These are phyloP conservation scores for Oryza punctata DNA, from an alignment of 176 grass and related monocot species.

Conservation along the genomic window DNA sequence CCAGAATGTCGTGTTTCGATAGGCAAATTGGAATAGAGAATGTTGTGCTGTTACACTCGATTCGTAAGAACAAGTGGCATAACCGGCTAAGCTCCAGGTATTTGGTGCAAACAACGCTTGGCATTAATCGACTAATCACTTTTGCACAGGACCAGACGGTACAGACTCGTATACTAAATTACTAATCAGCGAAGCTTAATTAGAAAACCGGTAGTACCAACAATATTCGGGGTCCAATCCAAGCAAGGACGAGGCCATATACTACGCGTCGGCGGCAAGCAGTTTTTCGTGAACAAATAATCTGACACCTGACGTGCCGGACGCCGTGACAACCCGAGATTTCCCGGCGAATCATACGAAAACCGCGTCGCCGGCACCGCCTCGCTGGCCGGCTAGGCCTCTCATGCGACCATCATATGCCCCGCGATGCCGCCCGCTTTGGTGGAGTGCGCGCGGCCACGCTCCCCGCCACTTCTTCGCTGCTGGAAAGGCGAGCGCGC, in stretches of 20 bases:
- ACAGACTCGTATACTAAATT: not conserved
- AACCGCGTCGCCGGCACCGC: not conserved
- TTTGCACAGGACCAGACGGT: not conserved
- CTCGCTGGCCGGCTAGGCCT: not conserved
- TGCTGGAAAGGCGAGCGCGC: constrained; percentile 35
- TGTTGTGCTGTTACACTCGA: not conserved
- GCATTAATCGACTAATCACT: not conserved
- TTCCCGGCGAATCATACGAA: not conserved
- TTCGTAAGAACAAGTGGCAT: not conserved
- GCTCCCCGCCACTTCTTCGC: not conserved
- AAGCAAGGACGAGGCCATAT: not conserved
- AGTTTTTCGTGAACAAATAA: not conserved
- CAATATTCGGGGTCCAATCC: not conserved
- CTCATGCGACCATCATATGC: not conserved
- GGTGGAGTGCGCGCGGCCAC: not conserved
- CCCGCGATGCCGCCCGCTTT: not conserved
- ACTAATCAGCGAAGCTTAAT: not conserved
- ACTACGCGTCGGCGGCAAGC: not conserved
- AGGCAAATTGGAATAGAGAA: not conserved
- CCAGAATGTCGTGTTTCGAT: not conserved
- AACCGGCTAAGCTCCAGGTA: not conserved
- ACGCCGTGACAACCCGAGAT: not conserved
- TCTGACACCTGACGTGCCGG: not conserved
- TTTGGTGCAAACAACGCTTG: too few relatives aligned
- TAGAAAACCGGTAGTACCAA: not conserved